phyloP scores from a whole-genome alignment of 257 asterid species.

The Solanum acaule region DNA sequence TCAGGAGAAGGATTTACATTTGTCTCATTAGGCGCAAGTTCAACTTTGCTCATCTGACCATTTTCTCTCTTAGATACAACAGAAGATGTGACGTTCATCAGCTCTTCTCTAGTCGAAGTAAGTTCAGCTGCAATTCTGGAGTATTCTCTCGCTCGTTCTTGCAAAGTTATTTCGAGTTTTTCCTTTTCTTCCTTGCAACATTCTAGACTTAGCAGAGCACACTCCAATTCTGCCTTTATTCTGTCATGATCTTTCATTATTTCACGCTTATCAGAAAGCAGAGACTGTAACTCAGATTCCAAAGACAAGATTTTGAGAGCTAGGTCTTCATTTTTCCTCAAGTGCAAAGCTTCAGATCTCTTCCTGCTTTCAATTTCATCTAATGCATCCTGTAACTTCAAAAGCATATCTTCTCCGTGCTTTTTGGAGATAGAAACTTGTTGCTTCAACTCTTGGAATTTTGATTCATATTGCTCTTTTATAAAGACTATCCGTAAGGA shows the following conservation, averaged over 20 bases:
- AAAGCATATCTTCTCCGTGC: conserved; percentile 93
- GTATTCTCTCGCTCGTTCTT: conserved; percentile 47
- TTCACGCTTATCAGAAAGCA: conserved; percentile 69
- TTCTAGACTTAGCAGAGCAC: conserved; percentile 79
- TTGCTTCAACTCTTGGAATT: conserved; percentile 71
- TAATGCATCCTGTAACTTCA: conserved; percentile 82
- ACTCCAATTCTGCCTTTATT: conserved; percentile 76
- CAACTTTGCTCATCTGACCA: conserved; percentile 10
- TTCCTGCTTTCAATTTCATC: conserved; percentile 82
- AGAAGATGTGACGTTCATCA: conserved; percentile 33
- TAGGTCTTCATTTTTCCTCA: conserved; percentile 70
- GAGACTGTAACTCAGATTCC: conserved; percentile 55
- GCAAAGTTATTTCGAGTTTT: conserved; percentile 46
- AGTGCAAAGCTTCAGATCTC: conserved; percentile 70
- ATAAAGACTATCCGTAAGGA: conserved; percentile 86
- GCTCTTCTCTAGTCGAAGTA: conserved; percentile 33
- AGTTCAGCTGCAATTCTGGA: conserved; percentile 43
- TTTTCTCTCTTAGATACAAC: conserved; percentile 19
- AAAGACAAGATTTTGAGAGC: conserved; percentile 48
- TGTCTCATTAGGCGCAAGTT: conserved; percentile 9
- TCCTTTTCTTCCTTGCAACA: conserved; percentile 98
- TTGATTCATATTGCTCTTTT: conserved; percentile 82
- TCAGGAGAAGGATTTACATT: conserved; percentile 18
- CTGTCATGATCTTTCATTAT: conserved; percentile 56
- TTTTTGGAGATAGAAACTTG: conserved; percentile 66